Base-by-base conservation (phyloP, 257 asterid genomes). In the Jacaranda copaia region DNA sequence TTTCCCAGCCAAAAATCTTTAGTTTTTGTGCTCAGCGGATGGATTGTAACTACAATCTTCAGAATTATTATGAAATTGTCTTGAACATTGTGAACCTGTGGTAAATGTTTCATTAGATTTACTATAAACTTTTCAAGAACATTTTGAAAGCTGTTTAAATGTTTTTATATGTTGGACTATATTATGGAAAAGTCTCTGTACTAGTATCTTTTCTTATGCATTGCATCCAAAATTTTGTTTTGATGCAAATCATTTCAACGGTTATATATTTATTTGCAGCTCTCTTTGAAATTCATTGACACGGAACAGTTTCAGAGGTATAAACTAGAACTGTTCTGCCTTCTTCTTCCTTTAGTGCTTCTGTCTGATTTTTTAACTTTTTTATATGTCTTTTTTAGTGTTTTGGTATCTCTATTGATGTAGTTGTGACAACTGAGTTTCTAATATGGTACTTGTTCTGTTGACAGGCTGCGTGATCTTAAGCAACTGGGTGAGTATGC, bases 271-370 rank as follows among this genome's bases (percentile, higher is more conserved):
- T 81, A 64, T 53, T 77, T 81, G 84, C 97, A 95, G 99, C 82
- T 91, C 72, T 78, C 36, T 74, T 62, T 91, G 90, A 91, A 89
- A 83, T 92, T 95, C 60, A 79, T 93, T 6, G 99, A 95, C 81
- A 92, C 98, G 16, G 98, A 95, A 87, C 94, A 95, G 90, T 95
- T 89, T 83, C 99, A 95, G 77, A 91, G 99, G 99, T 81, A 77
- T 87, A 86, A 61, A 25, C 2, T 48, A 39, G 51, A 18, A 32
- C 0, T 70, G 49, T 16, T 67, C 68, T 7, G 10, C 46, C 59
- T 4, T 61, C 74, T 25, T 19, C 72, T 10, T 74, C 43, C 10
- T 77, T 58, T 65, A 8, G 32, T 61, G n/a, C 25, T 72, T 55
- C 16, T 64, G 15, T 4, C 35, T 15, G 42, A 3, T 6, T 62